phyloP scores from a whole-genome alignment of 2,329 filamentous ascomycete genomes.

The Cyphellophora attinorum region DNA sequence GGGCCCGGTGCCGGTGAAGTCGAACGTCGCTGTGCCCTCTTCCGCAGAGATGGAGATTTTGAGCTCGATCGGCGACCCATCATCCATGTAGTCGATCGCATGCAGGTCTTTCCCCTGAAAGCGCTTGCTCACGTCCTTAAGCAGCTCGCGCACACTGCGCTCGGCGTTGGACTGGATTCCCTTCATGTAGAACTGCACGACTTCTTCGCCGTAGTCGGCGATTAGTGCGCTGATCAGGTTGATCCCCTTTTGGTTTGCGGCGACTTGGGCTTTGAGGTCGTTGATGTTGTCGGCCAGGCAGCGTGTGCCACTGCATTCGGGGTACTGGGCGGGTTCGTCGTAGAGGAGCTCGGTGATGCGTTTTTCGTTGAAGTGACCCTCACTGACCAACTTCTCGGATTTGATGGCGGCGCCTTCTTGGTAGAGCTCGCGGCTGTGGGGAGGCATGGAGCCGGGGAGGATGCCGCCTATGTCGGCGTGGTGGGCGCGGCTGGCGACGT shows the following conservation, averaged over 20 bases:
- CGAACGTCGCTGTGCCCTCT: constrained; percentile 67
- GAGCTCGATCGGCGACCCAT: constrained; percentile 68
- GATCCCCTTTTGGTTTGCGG: constrained; percentile 79
- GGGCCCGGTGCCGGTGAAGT: constrained; percentile 68
- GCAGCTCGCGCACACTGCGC: constrained; percentile 60
- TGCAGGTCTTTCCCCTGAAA: constrained; percentile 63
- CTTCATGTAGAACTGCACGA: constrained; percentile 75
- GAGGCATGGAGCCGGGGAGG: constrained; percentile 75
- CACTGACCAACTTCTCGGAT: constrained; percentile 44
- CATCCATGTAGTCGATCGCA: constrained; percentile 78
- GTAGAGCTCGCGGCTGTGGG: constrained; percentile 56
- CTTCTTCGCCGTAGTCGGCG: constrained; percentile 65
- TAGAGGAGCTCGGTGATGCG: constrained; percentile 63
- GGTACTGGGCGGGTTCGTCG: constrained; percentile 62
- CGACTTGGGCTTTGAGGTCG: constrained; percentile 77
- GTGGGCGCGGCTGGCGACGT: constrained; percentile 70
- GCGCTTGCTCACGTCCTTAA: constrained; percentile 60
- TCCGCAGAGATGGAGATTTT: constrained; percentile 65
- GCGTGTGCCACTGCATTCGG: constrained; percentile 68
- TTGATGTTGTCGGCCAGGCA: constrained; percentile 77
- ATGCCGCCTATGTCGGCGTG: constrained; percentile 81
- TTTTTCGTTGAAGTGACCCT: constrained; percentile 61
- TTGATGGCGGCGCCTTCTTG: constrained; percentile 58
- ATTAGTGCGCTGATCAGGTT: constrained; percentile 66
- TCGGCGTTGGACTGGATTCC: constrained; percentile 76